Evolutionary conservation across 2,329 filamentous ascomycete genomes (phyloP), one percentile per base, ranked within the genome.

Genomic region (Cercospora sp.): DNA sequence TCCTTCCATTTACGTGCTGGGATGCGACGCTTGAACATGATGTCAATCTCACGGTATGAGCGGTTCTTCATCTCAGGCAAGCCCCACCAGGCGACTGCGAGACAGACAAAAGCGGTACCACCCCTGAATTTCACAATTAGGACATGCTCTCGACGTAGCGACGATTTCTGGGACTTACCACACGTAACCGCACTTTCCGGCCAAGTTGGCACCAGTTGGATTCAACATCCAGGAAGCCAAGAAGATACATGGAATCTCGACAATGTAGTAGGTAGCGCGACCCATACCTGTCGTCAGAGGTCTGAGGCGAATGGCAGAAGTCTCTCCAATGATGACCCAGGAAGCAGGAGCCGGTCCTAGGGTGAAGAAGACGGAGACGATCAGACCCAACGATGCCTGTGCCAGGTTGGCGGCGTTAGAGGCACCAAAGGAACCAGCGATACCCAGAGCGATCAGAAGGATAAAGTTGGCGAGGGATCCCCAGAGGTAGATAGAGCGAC

Each of bases 291-390:
- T 90, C 3, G 86, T 90, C n/a, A 90, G 80, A 58, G 88, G 86
- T 59, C 88, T 78, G 32, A 90, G 87, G 69, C 88, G 88, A 65
- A 90, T 84, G 61, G 88, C 81, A 0, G 88, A 89, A 2, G 88
- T 90, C 78, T 90, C 88, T 72, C 85, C 87, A 58, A 90, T 90
- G 72, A 90, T 88, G 79, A 87, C 86, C 84, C 85, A 90, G 9
- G 88, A 89, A 49, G 86, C 85, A 58, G 88, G 88, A 1, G 87
- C 88, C 28, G 87, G 87, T 72, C 86, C 87, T 16, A 88, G 77
- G 51, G 84, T 86, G 80, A 89, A 91, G 34, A 89, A 79, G 66
- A 91, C 86, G 30, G 88, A 90, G 74, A 90, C 82, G 72, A 90
- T 88, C 63, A 90, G 80, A 70, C 88, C 88, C 26, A 90, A 80